Evolutionary conservation across 176 grass and related monocot species (phyloP), one percentile per base, ranked within the genome.

Genomic region (Cenchrus purpureus): DNA sequence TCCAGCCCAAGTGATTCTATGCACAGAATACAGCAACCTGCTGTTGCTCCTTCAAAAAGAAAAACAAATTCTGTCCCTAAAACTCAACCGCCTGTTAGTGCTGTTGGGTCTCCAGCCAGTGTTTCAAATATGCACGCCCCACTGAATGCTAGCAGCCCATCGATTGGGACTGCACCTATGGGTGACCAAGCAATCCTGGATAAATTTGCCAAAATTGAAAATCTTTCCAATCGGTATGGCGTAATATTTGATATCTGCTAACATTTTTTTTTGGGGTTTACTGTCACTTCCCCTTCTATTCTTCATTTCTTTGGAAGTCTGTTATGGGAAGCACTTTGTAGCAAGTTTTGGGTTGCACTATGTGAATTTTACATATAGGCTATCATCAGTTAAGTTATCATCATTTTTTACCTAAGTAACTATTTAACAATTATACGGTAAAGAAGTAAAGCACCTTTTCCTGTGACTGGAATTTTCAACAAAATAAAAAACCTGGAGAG

Each of bases 71-170:
- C 88, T 69, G 90, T 86, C 25, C 76, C 82, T 44, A 95, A 92
- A 82, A 92, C 76, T 82, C 93, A 88, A 92, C 79, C 65, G 4
- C 45, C 81, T 68, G 85, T 91, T 78, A 98, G 86, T 42, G 88
- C 69, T 88, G 93, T 94, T 74, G 97, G 93, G 32, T 99, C 97
- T 78, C 97, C 97, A 84, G 97, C 91, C 74, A 99, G 94, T 91
- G 97, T 99, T 87, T 91, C 90, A 83, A 99, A 99, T 59, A 92
- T 96, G 88, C 92, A 86, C 52, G 60, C 80, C 74, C 68, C 69
- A 49, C 76, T 88, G 34, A 99, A 91, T 91, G 94, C 86, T 70
- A 92, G 74, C 73, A 99, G 97, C 81, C 97, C 97, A 42, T 96
- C 97, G 6, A 58, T 95, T 95, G 91, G 89, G 60, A 85, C 89